These are phyloP conservation scores for Abelmoschus esculentus DNA, from an alignment of 345 rosid species.

Conservation along the genomic window DNA sequence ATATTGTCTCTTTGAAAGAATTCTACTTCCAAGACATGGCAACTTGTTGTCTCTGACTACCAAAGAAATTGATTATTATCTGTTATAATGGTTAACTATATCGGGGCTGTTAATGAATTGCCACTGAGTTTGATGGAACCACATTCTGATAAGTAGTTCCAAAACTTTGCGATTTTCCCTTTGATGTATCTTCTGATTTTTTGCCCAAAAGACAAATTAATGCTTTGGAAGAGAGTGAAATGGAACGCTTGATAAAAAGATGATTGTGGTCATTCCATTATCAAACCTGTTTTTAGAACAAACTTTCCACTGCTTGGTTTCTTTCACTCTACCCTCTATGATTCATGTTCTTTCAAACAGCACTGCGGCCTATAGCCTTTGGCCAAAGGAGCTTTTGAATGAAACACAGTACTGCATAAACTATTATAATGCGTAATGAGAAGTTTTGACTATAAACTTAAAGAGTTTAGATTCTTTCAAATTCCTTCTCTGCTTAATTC, in stretches of 20 bases:
- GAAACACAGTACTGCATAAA: background rate
- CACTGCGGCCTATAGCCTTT: background rate
- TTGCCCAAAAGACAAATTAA: background rate
- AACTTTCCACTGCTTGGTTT: background rate
- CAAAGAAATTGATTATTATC: too few species aligned
- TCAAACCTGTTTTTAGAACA: too few species aligned
- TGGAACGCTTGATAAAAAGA: background rate
- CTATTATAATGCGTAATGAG: background rate
- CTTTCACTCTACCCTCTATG: background rate
- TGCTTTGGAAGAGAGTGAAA: background rate
- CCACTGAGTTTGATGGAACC: background rate
- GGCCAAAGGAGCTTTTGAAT: conserved; percentile 1
- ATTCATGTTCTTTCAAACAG: background rate
- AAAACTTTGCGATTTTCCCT: background rate
- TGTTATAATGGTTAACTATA: background rate
- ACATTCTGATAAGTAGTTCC: background rate
- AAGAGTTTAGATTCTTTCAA: background rate
- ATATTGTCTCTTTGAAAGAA: background rate
- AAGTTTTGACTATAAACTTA: background rate
- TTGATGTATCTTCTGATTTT: background rate
- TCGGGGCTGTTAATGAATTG: background rate
- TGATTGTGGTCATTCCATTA: background rate
- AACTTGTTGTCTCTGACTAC: background rate
- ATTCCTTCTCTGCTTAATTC: background rate
- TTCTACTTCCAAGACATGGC: background rate